phyloP scores from a whole-genome alignment of 2,329 filamentous ascomycete genomes.

The Apiospora sp. region DNA sequence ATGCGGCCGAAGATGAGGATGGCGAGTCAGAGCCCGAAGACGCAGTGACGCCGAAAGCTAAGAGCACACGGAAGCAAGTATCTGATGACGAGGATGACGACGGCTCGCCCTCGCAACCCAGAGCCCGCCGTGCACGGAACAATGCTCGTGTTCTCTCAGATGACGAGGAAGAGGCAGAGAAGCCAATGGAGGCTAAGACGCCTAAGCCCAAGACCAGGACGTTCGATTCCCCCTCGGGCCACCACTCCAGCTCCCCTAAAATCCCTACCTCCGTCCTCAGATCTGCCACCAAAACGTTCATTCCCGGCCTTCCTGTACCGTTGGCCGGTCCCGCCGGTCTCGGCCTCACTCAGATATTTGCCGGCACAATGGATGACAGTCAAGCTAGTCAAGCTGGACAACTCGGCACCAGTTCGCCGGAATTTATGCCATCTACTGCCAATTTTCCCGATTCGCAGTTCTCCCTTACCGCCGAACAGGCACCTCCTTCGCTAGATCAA shows the following conservation, averaged over 20 bases:
- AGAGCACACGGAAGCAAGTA: slow-evolving; percentile 45
- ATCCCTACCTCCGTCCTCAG: slow-evolving; percentile 71
- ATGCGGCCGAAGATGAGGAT: slow-evolving; percentile 44
- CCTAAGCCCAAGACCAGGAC: slow-evolving; percentile 54
- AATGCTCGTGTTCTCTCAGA: slow-evolving; percentile 65
- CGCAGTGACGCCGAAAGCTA: slow-evolving; percentile 29
- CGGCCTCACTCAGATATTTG: slow-evolving; percentile 89
- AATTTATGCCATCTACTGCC: slow-evolving; percentile 65
- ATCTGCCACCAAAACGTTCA: slow-evolving; percentile 73
- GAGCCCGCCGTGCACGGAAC: slow-evolving; percentile 53
- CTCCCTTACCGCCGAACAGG: slow-evolving; percentile 62
- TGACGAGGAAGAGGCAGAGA: slow-evolving; percentile 69
- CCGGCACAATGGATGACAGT: slow-evolving; percentile 81
- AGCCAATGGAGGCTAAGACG: slow-evolving; percentile 56
- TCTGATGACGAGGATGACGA: slow-evolving; percentile 48
- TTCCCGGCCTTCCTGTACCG: slow-evolving; percentile 70
- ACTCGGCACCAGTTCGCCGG: slow-evolving; percentile 46
- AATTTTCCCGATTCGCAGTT: slow-evolving; percentile 67
- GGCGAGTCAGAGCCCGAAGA: slow-evolving; percentile 42
- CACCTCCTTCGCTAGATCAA: slow-evolving; percentile 47
- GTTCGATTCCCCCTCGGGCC: slow-evolving; percentile 51
- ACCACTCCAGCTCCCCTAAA: slow-evolving; percentile 57
- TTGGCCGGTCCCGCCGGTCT: slow-evolving; percentile 66
- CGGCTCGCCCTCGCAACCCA: slow-evolving; percentile 46
- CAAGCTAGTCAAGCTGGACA: slow-evolving; percentile 44